Base-by-base conservation (phyloP, 208 protist species). In the Lotmaria passim region DNA sequence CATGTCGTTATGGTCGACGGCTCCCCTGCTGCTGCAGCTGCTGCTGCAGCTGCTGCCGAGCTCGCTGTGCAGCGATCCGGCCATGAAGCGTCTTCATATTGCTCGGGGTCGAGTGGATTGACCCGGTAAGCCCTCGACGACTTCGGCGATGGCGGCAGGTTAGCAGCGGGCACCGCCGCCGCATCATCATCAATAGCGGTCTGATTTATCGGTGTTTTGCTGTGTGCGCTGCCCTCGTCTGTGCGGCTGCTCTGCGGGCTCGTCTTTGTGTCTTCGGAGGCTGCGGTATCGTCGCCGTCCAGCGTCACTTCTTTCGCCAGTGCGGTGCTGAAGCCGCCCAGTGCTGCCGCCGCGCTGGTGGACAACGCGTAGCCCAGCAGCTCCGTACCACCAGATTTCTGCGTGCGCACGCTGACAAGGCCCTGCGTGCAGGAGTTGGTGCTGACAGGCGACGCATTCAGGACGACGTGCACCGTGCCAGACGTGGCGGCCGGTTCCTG, bases 241-340 rank as follows among this genome's bases (percentile, higher is more conserved):
- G 30, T 48, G 24, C 51, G 7, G 30, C 51, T 39, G 24, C 34
- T 23, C 34, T 33, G 46, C 21, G 41, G 17, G 46, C 47, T 43
- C 23, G 30, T 43, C 7, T 36, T 31, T 15, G 34, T 19, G 50
- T 51, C 31, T 3, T 57, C 51, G 11, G 7, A 21, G 24, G 50
- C 28, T 24, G 8, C 28, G 24, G 6, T 19, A 21, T 47, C 39
- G 23, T 55, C 44, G 31, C 17, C 55, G 46, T 66, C 60, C 31
- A 66, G 60, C 51, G 51, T 72, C 34, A 48, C 52, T 5, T 81
- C 70, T 53, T 69, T 82, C 26, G 47, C 39, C 21, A 83, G 41
- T 17, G 73, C 73, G 10, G 67, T 79, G 63, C 73, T 83, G 73
- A 79, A 69, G 36, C 61, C 50, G 43, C 68, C 64, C 3, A 79